Conservation (phyloP, 2,329 filamentous ascomycete species). For the Fusarium euwallaceae region DNA sequence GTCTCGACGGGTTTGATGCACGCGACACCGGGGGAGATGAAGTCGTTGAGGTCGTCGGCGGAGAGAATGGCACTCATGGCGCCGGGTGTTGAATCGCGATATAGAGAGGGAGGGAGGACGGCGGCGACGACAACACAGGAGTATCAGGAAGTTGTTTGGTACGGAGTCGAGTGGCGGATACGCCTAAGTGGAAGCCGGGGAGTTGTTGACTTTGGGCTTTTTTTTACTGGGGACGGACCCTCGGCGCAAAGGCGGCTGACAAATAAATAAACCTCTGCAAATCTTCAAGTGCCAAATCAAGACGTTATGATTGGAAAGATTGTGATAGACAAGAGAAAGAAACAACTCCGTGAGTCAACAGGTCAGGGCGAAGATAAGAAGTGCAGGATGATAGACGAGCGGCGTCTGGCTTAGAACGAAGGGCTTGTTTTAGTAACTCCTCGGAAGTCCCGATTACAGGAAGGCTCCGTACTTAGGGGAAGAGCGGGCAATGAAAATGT, state of each 20-base stretch:
- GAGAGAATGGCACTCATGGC: conserved; percentile 97
- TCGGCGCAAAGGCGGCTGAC: conserved; percentile 36
- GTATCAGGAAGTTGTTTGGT: conserved; percentile 18
- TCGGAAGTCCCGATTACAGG: conserved; percentile 34
- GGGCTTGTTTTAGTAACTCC: conserved; percentile 34
- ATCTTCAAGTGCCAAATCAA: conserved; percentile 2
- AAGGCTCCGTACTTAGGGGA: conserved; percentile 1
- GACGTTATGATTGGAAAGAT: not conserved
- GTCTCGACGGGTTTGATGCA: conserved; percentile 99
- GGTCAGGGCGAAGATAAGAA: conserved; percentile 12
- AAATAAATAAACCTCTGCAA: conserved; percentile 44
- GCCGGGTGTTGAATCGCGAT: conserved; percentile 24
- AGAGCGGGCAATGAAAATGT: conserved; percentile 48
- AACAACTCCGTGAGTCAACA: not conserved
- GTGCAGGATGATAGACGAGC: not conserved
- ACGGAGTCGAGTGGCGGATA: conserved; percentile 26
- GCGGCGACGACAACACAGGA: not conserved
- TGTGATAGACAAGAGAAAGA: not conserved
- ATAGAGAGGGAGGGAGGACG: not conserved
- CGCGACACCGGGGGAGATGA: conserved; percentile 96
- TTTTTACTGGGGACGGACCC: conserved; percentile 16
- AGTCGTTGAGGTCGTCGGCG: conserved; percentile 97
- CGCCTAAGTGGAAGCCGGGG: conserved; percentile 7
- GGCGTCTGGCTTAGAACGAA: conserved; percentile 7
- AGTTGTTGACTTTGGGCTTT: conserved; percentile 15